These are phyloP conservation scores for Pythium monospermum DNA, from an alignment of 352 stramenopile species.

Conservation along the genomic window DNA sequence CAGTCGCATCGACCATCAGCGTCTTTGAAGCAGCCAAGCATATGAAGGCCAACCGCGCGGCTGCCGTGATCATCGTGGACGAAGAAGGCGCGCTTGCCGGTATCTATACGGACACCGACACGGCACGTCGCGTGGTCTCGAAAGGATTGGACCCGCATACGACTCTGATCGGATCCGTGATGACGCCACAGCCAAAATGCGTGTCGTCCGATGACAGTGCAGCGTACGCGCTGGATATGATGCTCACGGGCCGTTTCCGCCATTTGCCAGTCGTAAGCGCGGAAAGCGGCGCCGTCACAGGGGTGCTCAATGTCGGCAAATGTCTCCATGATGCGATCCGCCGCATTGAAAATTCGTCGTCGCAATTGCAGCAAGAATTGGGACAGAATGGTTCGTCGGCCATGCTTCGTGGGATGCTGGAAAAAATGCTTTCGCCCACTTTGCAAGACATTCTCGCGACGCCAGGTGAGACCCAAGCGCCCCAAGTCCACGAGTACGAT, in stretches of 20 bases:
- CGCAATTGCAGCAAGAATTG: constrained; percentile 73
- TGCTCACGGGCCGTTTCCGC: constrained; percentile 91
- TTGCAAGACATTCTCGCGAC: constrained; percentile 68
- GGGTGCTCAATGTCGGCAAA: constrained; percentile 97
- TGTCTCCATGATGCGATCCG: constrained; percentile 97
- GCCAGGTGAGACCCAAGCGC: constrained; percentile 58
- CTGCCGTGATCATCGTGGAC: constrained; percentile 90
- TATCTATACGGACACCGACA: constrained; percentile 94
- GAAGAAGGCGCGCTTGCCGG: constrained; percentile 83
- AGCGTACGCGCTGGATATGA: constrained; percentile 78
- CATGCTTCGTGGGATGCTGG: constrained; percentile 74
- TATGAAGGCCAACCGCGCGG: constrained; percentile 89
- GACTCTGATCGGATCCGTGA: constrained; percentile 70
- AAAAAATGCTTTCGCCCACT: constrained; percentile 84
- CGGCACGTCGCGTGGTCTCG: constrained; percentile 72
- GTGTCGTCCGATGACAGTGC: constrained; percentile 81
- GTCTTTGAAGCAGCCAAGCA: constrained; percentile 86
- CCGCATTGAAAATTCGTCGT: constrained; percentile 91
- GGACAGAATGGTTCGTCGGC: constrained; percentile 49
- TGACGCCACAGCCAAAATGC: constrained; percentile 82
- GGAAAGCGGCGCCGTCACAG: constrained; percentile 83
- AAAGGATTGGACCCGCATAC: constrained; percentile 62
- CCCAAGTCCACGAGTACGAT: constrained; percentile 68
- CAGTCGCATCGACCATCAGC: constrained; percentile 64
- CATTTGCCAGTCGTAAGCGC: constrained; percentile 94